Conservation (phyloP, 352 stramenopile genomes). For the Pythium utonaiense region DNA sequence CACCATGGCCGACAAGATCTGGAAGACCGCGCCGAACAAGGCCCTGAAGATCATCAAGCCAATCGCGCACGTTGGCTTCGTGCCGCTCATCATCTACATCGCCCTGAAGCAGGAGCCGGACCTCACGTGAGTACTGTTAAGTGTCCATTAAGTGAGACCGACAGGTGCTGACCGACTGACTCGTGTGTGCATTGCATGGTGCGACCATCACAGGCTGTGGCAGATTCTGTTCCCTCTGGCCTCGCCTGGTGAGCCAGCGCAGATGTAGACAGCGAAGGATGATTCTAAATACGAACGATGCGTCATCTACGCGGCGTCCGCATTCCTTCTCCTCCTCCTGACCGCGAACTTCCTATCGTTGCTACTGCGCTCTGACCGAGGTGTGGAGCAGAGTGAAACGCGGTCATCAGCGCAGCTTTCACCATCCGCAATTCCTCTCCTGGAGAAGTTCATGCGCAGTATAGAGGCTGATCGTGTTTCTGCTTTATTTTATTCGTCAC, state of each 20-base stretch:
- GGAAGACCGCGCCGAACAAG: conserved; percentile 74
- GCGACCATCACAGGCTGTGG: conserved; percentile 45
- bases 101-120: conserved; percentile 74
- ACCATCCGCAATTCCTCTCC: too few species aligned
- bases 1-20: conserved; percentile 53
- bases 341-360: not conserved
- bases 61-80: conserved; percentile 77
- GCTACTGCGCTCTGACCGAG: not conserved
- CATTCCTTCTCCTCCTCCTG: not conserved
- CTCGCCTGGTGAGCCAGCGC: conserved; percentile 55
- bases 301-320: not conserved
- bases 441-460: too few species aligned
- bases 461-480: not conserved
- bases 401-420: too few species aligned
- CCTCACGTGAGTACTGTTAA: conserved; percentile 54
- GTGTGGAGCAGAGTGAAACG: too few species aligned
- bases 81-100: conserved; percentile 79
- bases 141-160: too few species aligned
- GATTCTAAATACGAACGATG: not conserved
- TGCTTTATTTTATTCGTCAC: not conserved
- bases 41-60: conserved; percentile 81
- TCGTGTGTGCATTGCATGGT: not conserved
- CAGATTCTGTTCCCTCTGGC: conserved; percentile 77
- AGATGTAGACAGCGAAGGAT: conserved; percentile 16
- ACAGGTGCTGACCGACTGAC: not conserved